Evolutionary conservation across 768 basidiomycete species (phyloP).

Genomic region (Lenzites betulinus): DNA sequence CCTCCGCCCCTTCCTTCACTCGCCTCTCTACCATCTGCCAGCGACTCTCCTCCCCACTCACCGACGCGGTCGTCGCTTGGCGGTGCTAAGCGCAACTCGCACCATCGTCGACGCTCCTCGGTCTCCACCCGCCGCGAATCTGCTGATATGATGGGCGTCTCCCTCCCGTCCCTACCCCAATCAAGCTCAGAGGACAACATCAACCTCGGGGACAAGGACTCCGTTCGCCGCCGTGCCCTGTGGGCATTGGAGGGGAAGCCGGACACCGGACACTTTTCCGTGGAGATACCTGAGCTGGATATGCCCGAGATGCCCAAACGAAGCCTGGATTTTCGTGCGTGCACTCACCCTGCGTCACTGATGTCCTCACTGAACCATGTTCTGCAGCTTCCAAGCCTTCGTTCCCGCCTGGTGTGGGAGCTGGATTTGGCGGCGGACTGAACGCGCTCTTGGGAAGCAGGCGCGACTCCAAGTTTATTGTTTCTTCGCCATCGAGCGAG

Average conservation of each 20-base stretch:
- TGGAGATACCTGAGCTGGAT: slow-evolving; percentile 81
- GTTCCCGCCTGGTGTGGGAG: slow-evolving; percentile 51
- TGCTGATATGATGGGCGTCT: slow-evolving; percentile 86
- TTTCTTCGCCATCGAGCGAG: slow-evolving; percentile 69
- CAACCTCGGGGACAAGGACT: slow-evolving; percentile 72
- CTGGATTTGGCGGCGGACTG: slow-evolving; percentile 42
- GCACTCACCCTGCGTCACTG: slow-evolving; percentile 9
- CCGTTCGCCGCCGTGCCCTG: slow-evolving; percentile 79
- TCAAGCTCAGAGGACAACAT: slow-evolving; percentile 66
- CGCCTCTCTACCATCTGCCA: slow-evolving; percentile 38
- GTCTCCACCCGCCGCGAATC: slow-evolving; percentile 90
- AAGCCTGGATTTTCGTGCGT: slow-evolving; percentile 70
- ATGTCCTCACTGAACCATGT: background rate
- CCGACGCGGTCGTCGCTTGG: slow-evolving; percentile 29
- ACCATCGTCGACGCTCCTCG: slow-evolving; percentile 83
- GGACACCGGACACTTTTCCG: slow-evolving; percentile 61
- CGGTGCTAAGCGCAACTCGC: slow-evolving; percentile 65
- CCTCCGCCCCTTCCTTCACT: slow-evolving; percentile 25
- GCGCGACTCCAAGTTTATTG: slow-evolving; percentile 75
- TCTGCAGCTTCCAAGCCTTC: slow-evolving; percentile 60
- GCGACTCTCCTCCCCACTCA: slow-evolving; percentile 41
- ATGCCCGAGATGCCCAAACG: slow-evolving; percentile 58
- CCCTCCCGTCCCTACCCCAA: slow-evolving; percentile 62
- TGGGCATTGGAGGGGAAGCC: slow-evolving; percentile 87
- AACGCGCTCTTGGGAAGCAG: slow-evolving; percentile 55